Base-by-base conservation (phyloP, 1,284 basidiomycete genomes). In the Leccinum fuscescens region DNA sequence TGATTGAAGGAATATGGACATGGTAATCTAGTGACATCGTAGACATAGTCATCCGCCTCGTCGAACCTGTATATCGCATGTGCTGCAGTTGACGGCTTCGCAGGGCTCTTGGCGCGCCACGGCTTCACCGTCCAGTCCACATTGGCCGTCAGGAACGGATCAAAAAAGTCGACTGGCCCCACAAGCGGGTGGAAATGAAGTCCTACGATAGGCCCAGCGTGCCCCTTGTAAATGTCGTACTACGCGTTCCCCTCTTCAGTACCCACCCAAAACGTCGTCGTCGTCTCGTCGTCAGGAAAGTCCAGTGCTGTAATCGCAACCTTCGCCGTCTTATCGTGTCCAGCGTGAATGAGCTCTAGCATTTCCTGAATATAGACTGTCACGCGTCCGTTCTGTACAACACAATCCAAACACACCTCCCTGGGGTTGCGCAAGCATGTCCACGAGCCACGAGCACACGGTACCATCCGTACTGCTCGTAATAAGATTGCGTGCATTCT, bases 351-450 rank as follows among this genome's bases (percentile, higher is more conserved):
- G 2, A 98, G 82, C 67, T 94, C 91, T 6, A 96, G 84, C 5
- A 92, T 92, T 88, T 98, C 96, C 90, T 96, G 54, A 12, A 57
- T 7, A 57, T 20, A 14, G 53, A n/a, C 29, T 4, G 22, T 72
- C 59, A 56, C 46, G 9, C 2, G 14, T 53, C 27, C 0, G 2
- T 46, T 44, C 5, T n/a, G 9, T 9, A 35, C 7, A 35, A 39
- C 42, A 35, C 20, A 46, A 27, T 17, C 24, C 1, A 22, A 54
- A 54, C 11, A 49, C 14, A 65, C 73, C 22, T 68, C 92, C 93
- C 81, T 96, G 94, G 4, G 97, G 97, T 70, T 95, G 91, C 2
- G 96, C 94, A 35, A 99, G 86, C 95, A 99, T 98, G 77, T 99
- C 97, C 3, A 98, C 90, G 39, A 96, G 81, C 97, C 97, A 99